These are phyloP conservation scores for Pichia sp. DNA, from an alignment of 1,139 yeast species.

Conservation along the genomic window DNA sequence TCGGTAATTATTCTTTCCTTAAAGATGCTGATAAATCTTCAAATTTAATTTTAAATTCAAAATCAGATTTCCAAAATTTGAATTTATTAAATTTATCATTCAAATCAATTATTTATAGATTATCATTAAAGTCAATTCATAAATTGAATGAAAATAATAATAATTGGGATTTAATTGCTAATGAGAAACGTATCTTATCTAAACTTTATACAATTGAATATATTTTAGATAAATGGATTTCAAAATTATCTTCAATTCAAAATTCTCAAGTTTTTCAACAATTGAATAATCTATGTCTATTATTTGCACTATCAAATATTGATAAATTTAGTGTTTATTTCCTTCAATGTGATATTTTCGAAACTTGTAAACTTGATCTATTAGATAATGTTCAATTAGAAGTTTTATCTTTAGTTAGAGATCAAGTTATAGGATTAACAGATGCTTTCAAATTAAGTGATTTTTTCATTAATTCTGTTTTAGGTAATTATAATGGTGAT, in stretches of 20 bases:
- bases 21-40: constrained; percentile 17
- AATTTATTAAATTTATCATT: constrained; percentile 27
- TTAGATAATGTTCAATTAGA: constrained; percentile 31
- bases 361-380: constrained; percentile 37
- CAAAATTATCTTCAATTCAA: constrained; percentile 23
- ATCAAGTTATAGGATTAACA: constrained; percentile 73
- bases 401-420: constrained; percentile 48
- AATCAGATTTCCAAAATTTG: constrained; percentile 32
- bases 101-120: constrained; percentile 43
- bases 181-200: constrained; percentile 51
- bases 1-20: constrained; percentile 25
- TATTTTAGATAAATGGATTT: constrained; percentile 39
- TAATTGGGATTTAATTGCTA: constrained; percentile 52
- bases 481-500: constrained; percentile 82
- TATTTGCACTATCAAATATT: constrained; percentile 65
- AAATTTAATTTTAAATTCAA: constrained; percentile 26
- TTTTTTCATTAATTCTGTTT: constrained; percentile 75
- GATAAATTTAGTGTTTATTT: constrained; percentile 74
- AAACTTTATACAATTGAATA: constrained; percentile 58
- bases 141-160: constrained; percentile 37
- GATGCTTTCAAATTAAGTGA: constrained; percentile 86
- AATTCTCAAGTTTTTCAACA: constrained; percentile 30
- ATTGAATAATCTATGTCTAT: constrained; percentile 42
- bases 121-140: constrained; percentile 40
- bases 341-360: constrained; percentile 56